phyloP scores from a whole-genome alignment of 768 basidiomycete genomes.

The Cystofilobasidium ferigula region DNA sequence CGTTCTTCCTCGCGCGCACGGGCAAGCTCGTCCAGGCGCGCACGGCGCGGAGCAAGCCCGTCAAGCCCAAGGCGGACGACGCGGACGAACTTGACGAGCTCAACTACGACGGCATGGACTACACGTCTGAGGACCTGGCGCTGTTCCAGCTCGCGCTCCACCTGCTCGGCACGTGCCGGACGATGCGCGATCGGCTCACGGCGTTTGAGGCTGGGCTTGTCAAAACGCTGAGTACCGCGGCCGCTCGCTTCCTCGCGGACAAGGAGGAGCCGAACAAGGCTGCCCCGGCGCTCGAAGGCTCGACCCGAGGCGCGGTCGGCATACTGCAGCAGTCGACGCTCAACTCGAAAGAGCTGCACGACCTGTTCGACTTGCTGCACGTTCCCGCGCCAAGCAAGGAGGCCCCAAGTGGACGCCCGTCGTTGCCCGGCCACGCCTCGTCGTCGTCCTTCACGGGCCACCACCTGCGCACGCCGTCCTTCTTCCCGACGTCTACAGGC shows the following conservation, averaged over 20 bases:
- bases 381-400: slow-evolving; percentile 1
- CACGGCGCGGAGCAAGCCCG: background rate
- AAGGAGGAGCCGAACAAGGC: slow-evolving; percentile 42
- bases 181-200: slow-evolving; percentile 55
- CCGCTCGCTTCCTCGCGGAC: slow-evolving; percentile 50
- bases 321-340: slow-evolving; percentile 69
- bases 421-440: background rate
- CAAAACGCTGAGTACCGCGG: slow-evolving; percentile 50
- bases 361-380: slow-evolving; percentile 45
- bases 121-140: slow-evolving; percentile 78
- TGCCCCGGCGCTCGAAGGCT: slow-evolving; percentile 49
- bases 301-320: slow-evolving; percentile 54
- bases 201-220: slow-evolving; percentile 62
- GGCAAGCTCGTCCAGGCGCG: background rate
- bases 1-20: slow-evolving; percentile 49
- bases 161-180: slow-evolving; percentile 66
- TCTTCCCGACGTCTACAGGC: slow-evolving; percentile 28
- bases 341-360: slow-evolving; percentile 65
- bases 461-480: slow-evolving; percentile 19
- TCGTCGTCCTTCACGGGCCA: background rate
- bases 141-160: slow-evolving; percentile 72
- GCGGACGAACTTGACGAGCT: slow-evolving; percentile 34
- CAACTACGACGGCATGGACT: slow-evolving; percentile 60
- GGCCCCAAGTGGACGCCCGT: background rate
- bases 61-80: slow-evolving; percentile 28